Base-by-base conservation (phyloP, 2,329 filamentous ascomycete species). In the Diplodia intermedia region DNA sequence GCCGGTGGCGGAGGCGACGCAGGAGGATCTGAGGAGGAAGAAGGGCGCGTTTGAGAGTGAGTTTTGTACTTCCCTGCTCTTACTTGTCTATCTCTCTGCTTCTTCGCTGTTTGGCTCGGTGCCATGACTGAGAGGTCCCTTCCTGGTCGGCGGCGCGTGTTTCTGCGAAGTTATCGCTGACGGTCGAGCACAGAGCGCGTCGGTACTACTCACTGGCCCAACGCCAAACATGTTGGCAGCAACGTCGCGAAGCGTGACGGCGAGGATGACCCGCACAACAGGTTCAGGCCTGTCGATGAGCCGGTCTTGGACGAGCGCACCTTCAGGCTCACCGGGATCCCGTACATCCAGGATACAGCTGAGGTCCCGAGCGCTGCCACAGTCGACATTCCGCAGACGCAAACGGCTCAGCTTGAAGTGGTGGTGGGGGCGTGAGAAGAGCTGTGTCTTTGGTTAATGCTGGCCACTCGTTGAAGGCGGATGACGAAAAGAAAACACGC, bases 241-340 rank as follows among this genome's bases (percentile, higher is more conserved):
- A 77, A 77, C 47, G 65, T 74, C 14, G 75, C 76, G 11, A 74
- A 77, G 69, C 72, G 76, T 60, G 72, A 76, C 67, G 76, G 74
- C 3, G 69, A 72, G 61, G 72, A 74, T 4, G 74, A 77, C 63
- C 72, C 74, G 14, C 72, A 80, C 69, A 79, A 80, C 43, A 74
- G 79, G 18, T 72, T 75, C 14, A 72, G 75, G 70, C 82, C 82
- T 0, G 70, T 80, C 1, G 78, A 81, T 55, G 79, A 82, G 69
- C 78, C 80, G 0, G 68, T 74, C 26, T 70, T 84, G 38, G 73
- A 73, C 68, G 82, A 83, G 74, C 70, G 81, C 29, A 79, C 78
- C 0, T 83, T 80, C 71, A 82, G 79, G 71, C 71, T 85, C 65
- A 85, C 82, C 1, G 83, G 83, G 2, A 83, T 85, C 69, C 82